These are phyloP conservation scores for Daldinia eschscholtzii DNA, from an alignment of 2,329 filamentous ascomycete species.

Conservation along the genomic window DNA sequence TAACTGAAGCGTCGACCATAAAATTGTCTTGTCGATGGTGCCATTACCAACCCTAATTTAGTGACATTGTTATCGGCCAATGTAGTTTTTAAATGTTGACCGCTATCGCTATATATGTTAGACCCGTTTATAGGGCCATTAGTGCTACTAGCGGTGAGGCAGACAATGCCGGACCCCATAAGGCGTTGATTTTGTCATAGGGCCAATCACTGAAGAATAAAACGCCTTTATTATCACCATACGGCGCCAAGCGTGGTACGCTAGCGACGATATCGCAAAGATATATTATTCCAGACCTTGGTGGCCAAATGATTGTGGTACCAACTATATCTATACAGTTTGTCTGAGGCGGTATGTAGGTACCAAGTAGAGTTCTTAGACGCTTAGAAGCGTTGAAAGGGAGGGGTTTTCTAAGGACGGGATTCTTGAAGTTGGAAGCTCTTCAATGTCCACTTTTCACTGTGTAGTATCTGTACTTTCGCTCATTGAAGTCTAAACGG, in stretches of 20 bases:
- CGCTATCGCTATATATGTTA: slow-evolving; percentile 48
- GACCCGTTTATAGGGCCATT: slow-evolving; percentile 57
- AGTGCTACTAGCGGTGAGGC: slow-evolving; percentile 55
- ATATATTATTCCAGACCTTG: not conserved
- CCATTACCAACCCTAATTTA: slow-evolving; percentile 62
- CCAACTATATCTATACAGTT: not conserved
- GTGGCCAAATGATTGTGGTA: not conserved
- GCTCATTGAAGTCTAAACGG: no score
- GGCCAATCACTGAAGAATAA: slow-evolving; percentile 72
- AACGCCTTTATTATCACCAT: slow-evolving; percentile 70
- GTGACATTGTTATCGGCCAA: slow-evolving; percentile 57
- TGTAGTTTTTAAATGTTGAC: slow-evolving; percentile 43
- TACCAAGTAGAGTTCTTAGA: not conserved
- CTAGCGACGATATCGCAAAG: not conserved
- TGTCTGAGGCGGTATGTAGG: not conserved
- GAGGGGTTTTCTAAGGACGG: no score
- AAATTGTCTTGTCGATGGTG: slow-evolving; percentile 58
- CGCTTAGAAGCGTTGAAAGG: not conserved
- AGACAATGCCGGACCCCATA: slow-evolving; percentile 50
- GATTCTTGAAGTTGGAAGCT: not conserved
- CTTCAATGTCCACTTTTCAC: not conserved
- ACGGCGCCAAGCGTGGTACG: slow-evolving; percentile 58
- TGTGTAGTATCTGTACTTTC: not conserved
- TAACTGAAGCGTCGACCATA: slow-evolving; percentile 64
- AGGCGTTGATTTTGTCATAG: slow-evolving; percentile 58